Evolutionary conservation across 306 rosid genomes (phyloP), one percentile per base, ranked within the genome.

Genomic region (Crotalaria pallida): DNA sequence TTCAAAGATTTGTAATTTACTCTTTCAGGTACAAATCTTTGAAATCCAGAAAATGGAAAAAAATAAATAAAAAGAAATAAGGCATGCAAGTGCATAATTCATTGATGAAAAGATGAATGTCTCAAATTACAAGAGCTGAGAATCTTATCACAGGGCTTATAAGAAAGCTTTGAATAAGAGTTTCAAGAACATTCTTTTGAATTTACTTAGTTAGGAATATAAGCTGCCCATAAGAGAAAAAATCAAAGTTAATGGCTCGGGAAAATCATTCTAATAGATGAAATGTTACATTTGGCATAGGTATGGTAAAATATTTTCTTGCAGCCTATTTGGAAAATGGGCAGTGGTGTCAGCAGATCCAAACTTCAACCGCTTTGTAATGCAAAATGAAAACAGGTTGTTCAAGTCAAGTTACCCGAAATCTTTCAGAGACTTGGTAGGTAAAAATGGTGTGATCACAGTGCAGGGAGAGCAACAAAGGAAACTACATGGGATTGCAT

Each of bases 321-420:
- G 97, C 68, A 84, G 88, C 75, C 70, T 93, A 58, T 93, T 93
- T 69, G 98, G 97, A 0, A 93, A 88, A 70, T 71, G 92, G 88
- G 87, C 92, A 11, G 94, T 93, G 71, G 96, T 93, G 31, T 93
- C 98, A 2, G 89, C 90, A 33, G 97, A 93, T 81, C 97, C 97
- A 22, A 69, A 18, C 58, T 93, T 93, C 58, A 93, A 93, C 82
- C 84, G 96, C 3, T 93, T 88, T 23, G 86, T 88, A 6, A 93
- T 93, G 97, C 98, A 90, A 63, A 90, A 82, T 58, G 98, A 93
- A 81, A 97, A 97, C 13, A 93, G 75, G 52, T 47, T 88, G 26
- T 93, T 93, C 73, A 79, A 67, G 58, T 93, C 96, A 3, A 87
- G 90, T 70, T 93, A 93, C 52, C 98, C 98, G 0, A 93, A 93